These are phyloP conservation scores for Sclerotinia borealis DNA, from an alignment of 2,329 filamentous ascomycete genomes.

Conservation along the genomic window DNA sequence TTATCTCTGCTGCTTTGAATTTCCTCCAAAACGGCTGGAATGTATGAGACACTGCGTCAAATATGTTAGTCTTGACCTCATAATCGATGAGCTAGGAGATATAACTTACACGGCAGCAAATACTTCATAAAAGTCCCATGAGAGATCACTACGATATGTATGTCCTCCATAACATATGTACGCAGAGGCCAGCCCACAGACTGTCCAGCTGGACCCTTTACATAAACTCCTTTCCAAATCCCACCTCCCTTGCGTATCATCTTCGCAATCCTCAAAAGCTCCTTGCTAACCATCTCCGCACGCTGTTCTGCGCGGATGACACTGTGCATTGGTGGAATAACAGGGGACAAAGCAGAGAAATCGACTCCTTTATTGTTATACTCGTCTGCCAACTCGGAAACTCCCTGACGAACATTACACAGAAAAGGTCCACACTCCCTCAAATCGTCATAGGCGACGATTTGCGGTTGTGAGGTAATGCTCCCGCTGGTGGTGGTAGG, in stretches of 20 bases:
- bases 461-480: neutral
- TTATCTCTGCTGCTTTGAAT: neutral
- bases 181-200: too few species aligned
- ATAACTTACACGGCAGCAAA: neutral
- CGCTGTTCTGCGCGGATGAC: neutral
- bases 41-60: neutral
- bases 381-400: neutral
- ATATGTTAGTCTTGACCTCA: neutral
- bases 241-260: neutral
- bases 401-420: neutral
- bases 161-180: neutral
- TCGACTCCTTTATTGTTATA: neutral
- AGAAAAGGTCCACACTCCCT: neutral
- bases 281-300: neutral
- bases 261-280: neutral
- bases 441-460: slow-evolving; percentile 5
- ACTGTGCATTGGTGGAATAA: neutral
- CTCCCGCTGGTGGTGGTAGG: neutral
- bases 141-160: neutral
- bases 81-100: neutral
- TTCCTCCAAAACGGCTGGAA: neutral
- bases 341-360: neutral
- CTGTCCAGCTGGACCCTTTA: neutral
- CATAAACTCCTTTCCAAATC: neutral
- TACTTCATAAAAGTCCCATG: slow-evolving; percentile 1